Evolutionary conservation across 495 filamentous ascomycete species (phyloP).

Genomic region (Podospora sp.): DNA sequence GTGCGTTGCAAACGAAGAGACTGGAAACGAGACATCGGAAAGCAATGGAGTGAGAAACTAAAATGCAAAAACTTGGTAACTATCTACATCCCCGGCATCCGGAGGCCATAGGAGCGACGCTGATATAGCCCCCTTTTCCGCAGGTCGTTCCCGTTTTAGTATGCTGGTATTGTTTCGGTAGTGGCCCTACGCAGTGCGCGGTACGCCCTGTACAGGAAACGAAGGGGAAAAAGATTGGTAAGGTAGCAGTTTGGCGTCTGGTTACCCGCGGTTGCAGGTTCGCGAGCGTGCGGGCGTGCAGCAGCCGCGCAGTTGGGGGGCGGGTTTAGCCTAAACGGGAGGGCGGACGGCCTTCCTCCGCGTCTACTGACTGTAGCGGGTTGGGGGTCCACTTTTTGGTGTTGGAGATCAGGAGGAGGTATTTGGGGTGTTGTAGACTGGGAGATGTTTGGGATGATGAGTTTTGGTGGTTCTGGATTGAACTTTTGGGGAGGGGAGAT

Average conservation of each 20-base stretch:
- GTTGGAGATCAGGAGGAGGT: background rate
- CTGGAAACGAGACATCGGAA: too few relatives aligned
- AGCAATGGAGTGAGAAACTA: too few relatives aligned
- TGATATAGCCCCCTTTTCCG: slow-evolving; percentile 14
- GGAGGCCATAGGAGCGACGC: slow-evolving; percentile 18
- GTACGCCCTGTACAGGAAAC: too few relatives aligned
- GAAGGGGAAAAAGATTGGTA: too few relatives aligned
- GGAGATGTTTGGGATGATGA: too few relatives aligned
- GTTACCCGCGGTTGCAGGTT: background rate
- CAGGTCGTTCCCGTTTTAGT: background rate
- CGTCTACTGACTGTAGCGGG: slow-evolving; percentile 30
- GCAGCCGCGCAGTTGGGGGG: slow-evolving; percentile 15
- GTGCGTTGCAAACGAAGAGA: too few relatives aligned
- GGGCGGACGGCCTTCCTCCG: slow-evolving; percentile 38
- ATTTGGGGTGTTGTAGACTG: background rate
- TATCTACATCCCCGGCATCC: background rate
- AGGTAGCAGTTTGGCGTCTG: background rate
- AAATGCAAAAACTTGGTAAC: too few relatives aligned
- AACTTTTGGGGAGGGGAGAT: too few relatives aligned
- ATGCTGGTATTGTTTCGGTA: too few relatives aligned
- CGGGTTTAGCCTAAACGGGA: slow-evolving; percentile 39
- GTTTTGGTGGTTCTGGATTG: too few relatives aligned
- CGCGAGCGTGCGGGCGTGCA: slow-evolving; percentile 6
- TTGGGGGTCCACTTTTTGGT: background rate
- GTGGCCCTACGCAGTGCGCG: too few relatives aligned